Evolutionary conservation across 495 filamentous ascomycete genomes (phyloP), one percentile per base, ranked within the genome.

Genomic region (Clohesyomyces aquaticus): DNA sequence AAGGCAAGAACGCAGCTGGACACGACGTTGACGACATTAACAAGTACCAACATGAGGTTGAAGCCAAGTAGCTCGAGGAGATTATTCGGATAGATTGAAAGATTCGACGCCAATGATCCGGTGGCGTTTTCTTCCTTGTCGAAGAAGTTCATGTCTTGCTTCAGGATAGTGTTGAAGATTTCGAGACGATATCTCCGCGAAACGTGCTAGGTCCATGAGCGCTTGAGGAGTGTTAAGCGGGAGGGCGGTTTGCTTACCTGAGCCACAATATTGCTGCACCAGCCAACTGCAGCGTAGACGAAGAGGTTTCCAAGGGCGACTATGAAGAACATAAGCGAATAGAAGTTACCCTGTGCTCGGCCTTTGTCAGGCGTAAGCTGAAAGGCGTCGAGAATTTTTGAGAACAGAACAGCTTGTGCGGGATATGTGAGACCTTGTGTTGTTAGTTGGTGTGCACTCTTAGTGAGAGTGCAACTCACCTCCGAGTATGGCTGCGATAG

Each of bases 291-390:
- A 32, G 71, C 71, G 49, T 71, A 78, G 0, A 48, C 81, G 48
- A 94, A 71, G 57, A 96, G 84, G 72, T 90, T 85, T 28, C 87
- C 83, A 46, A 96, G 72, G 16, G 88, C 94, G n/a, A 96, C 83
- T 81, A 97, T 91, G 26, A 98, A 82, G 73, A 94, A 98, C 93
- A 98, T 96, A 52, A 87, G 72, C 27, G 84, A 85, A 91, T 93
- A 98, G 75, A 97, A 98, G 67, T 95, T 85, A 14, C 67, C 73
- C 48, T 70, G 51, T 19, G 21, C 27, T 14, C 29, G 23, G 11
- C 12, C 55, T 38, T 63, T 21, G 11, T 60, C 63, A 3, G 46
- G 50, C 3, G 46, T n/a, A 12, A 69, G 54, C 29, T 72, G 27
- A 46, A 71, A 68, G 1, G 60, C 56, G 28, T 65, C 50, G 43